A percentile compares a stretch with the other conserved stretches of the same genome.
phyloP scores from a whole-genome alignment of 345 rosid species.

The Gossypium herbaceum region DNA sequence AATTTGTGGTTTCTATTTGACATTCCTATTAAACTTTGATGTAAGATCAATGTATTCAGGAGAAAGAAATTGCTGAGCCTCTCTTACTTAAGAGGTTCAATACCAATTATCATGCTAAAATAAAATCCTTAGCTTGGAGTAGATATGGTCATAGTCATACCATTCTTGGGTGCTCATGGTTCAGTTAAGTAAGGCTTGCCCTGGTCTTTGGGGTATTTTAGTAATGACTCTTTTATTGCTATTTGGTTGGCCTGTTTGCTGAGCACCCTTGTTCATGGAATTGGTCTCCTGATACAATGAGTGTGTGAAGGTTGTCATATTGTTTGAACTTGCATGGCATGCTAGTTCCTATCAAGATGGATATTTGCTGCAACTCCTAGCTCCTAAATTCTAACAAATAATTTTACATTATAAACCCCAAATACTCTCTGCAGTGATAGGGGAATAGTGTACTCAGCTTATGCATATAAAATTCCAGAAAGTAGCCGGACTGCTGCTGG shows the following conservation, averaged over 20 bases:
- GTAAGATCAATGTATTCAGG: background rate
- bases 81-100: background rate
- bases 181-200: background rate
- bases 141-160: background rate
- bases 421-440: slow-evolving; percentile 53
- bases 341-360: background rate
- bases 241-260: background rate
- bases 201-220: background rate
- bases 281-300: background rate
- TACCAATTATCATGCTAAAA: background rate
- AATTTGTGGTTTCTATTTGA: background rate
- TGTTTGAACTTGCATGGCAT: background rate
- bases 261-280: slow-evolving; percentile 2
- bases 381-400: background rate
- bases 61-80: background rate
- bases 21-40: background rate
- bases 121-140: background rate
- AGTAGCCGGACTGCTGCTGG: slow-evolving; percentile 89
- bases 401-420: background rate
- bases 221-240: background rate
- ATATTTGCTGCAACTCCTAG: background rate
- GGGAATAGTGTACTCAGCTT: slow-evolving; percentile 90
- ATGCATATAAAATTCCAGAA: slow-evolving; percentile 94
- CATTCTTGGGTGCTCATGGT: background rate
- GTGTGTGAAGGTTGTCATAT: background rate